Base-by-base conservation (phyloP, 225 moss, liverwort and hornwort species). In the Pseudisothecium myosuroides region DNA sequence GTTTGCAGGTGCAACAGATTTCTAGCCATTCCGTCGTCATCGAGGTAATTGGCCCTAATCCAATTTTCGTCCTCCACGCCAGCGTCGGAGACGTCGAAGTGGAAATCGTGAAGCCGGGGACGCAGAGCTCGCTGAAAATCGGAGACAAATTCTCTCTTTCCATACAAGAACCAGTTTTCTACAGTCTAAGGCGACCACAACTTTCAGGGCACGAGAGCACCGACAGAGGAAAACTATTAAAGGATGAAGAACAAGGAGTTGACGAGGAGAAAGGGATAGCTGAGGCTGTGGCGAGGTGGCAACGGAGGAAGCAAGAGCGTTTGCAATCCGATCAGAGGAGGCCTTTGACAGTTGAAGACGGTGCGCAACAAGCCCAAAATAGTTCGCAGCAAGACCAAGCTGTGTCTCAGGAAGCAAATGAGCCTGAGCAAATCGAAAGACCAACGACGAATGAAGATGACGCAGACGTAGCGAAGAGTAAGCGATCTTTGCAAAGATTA, bases 281-380 rank as follows among this genome's bases (percentile, higher is more conserved):
- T 50, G 90, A 93, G 76, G 92, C 94, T 68, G 94, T 94, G 80
- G 92, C 92, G 63, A 91, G 94, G 90, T 94, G 94, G 94, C 91
- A 94, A 63, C 89, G 89, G 60, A 80, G 91, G 87, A 94, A 88
- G 90, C 89, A 86, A 50, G 94, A 94, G 76, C 92, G 91, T 29
- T 80, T 89, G 85, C 89, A 89, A 69, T 72, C 43, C 54, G 86
- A 87, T 47, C 78, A 67, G 79, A 61, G 47, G 67, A 69, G 59
- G 82, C 59, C 85, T 55, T 68, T 54, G 67, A 71, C 54, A 39
- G 78, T 45, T 29, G 88, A 85, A 85, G 82, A 41, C 58, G 69
- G 60, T 83, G 65, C 77, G 7, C 45, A 89, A 27, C 84, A 71
- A 82, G 82, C 13, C 31, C 69, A 81, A 64, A 27, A 59, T 16